Conservation (phyloP, 2,329 filamentous ascomycete genomes). For the Fusarium sp. region DNA sequence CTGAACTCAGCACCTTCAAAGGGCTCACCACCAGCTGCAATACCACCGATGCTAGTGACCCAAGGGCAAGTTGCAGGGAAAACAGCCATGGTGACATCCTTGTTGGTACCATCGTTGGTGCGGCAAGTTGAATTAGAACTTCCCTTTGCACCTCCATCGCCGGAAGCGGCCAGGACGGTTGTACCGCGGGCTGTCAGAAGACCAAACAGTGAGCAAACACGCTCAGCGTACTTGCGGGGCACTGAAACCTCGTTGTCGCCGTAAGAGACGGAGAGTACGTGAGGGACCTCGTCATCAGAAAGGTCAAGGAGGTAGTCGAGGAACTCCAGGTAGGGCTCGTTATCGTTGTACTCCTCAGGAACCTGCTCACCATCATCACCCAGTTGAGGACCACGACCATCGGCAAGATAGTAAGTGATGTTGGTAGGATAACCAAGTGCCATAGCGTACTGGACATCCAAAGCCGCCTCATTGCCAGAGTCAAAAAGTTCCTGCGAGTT, state of each 20-base stretch:
- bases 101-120: slow-evolving; percentile 68
- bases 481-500: slow-evolving; percentile 54
- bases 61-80: slow-evolving; percentile 77
- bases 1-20: slow-evolving; percentile 59
- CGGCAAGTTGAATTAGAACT: slow-evolving; percentile 63
- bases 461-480: slow-evolving; percentile 58
- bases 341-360: slow-evolving; percentile 50
- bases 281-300: slow-evolving; percentile 59
- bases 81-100: slow-evolving; percentile 65
- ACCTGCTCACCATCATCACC: slow-evolving; percentile 52
- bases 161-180: slow-evolving; percentile 61
- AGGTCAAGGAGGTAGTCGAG: slow-evolving; percentile 61
- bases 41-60: slow-evolving; percentile 74
- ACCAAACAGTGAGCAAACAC: slow-evolving; percentile 65
- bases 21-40: slow-evolving; percentile 52
- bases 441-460: slow-evolving; percentile 63
- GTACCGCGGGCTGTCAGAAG: slow-evolving; percentile 64
- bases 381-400: slow-evolving; percentile 57
- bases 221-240: slow-evolving; percentile 61
- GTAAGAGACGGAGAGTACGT: slow-evolving; percentile 68
- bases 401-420: slow-evolving; percentile 58
- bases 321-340: slow-evolving; percentile 69
- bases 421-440: slow-evolving; percentile 58
- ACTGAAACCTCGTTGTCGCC: slow-evolving; percentile 68
- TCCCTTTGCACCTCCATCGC: slow-evolving; percentile 61